phyloP scores from a whole-genome alignment of 1,139 yeast species.

The Zhuliangozyma parablackwelliae region DNA sequence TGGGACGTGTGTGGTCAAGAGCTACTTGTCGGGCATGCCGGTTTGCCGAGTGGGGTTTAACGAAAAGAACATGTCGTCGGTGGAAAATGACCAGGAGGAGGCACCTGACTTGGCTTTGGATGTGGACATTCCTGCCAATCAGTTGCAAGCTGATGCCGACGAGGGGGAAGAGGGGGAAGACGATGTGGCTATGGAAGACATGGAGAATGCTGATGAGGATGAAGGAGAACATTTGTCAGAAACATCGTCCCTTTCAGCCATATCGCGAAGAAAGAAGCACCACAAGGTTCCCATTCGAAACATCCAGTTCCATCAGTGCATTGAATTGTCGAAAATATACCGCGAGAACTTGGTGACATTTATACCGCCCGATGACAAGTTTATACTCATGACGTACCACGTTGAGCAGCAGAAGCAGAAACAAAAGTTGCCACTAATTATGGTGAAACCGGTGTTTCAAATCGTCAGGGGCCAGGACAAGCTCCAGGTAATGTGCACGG shows the following conservation, averaged over 20 bases:
- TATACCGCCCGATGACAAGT: conserved; percentile 46
- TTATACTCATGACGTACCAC: conserved; percentile 35
- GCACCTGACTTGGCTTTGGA: conserved; percentile 3
- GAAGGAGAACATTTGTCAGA: conserved; percentile 1
- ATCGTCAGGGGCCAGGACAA: conserved; percentile 17
- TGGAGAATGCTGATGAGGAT: conserved; percentile 3
- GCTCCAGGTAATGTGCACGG: conserved; percentile 34
- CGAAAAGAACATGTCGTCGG: conserved; percentile 29
- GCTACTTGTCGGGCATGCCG: conserved; percentile 48
- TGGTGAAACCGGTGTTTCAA: conserved; percentile 34
- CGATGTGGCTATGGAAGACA: conserved; percentile 1
- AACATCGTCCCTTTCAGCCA: neutral
- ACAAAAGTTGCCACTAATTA: conserved; percentile 32
- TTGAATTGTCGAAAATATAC: conserved; percentile 36
- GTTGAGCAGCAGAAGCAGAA: conserved; percentile 38
- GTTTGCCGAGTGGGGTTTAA: conserved; percentile 41
- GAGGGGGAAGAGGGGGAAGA: conserved; percentile 17
- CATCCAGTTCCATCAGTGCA: conserved; percentile 46
- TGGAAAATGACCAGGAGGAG: conserved; percentile 14
- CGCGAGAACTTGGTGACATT: conserved; percentile 36
- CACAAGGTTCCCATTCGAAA: conserved; percentile 34
- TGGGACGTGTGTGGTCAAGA: conserved; percentile 36
- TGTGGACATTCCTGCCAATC: conserved; percentile 14
- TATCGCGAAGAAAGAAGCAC: conserved; percentile 1
- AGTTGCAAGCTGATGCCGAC: conserved; percentile 11